Base-by-base conservation (phyloP, 768 basidiomycete genomes). In the Peribolospora baueri region DNA sequence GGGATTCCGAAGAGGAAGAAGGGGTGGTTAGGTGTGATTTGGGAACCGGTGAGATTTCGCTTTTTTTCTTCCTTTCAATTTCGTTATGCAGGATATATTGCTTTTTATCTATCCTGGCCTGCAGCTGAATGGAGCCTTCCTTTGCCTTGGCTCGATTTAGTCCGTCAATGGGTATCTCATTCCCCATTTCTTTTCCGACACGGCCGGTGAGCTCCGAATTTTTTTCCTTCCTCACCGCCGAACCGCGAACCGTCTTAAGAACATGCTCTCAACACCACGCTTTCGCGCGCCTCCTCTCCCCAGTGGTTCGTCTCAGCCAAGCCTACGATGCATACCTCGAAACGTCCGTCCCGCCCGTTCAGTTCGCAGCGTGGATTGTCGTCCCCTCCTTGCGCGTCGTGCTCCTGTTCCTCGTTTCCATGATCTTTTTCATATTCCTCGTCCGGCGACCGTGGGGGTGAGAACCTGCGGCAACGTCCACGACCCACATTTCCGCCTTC, bases 111-210 rank as follows among this genome's bases (percentile, higher is more conserved):
- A 7, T 45, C 43, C 43, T 13, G 8, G 8, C 13, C 43, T 13
- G 8, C 7, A 2, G 43, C 43, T 13, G 43, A 45, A 45, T 7
- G 7, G 13, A 7, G 43, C 8, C 43, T 45, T 45, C 43, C 43
- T 54, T 25, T 25, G 25, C 25, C 37, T 37, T 36, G 25, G 25
- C 53, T 25, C 38, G 39, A 54, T 46, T 46, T n/a, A 10, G 38
- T 48, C 48, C 40, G 13, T 49, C 47, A 40, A 42, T 46, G 57
- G 53, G 13, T 57, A 47, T 42, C 46, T 52, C 10, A 50, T 57
- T 37, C 57, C 53, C 9, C 54, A 57, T 37, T 57, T 57, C 50
- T 57, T 57, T 45, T 49, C 51, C 39, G 56, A 52, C 53, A n/a
- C 37, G 51, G 13, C 43, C 8, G 9, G 25, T 13, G 5, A 5